phyloP scores from a whole-genome alignment of 768 basidiomycete genomes.

The Trichaptum fuscoviolaceum region DNA sequence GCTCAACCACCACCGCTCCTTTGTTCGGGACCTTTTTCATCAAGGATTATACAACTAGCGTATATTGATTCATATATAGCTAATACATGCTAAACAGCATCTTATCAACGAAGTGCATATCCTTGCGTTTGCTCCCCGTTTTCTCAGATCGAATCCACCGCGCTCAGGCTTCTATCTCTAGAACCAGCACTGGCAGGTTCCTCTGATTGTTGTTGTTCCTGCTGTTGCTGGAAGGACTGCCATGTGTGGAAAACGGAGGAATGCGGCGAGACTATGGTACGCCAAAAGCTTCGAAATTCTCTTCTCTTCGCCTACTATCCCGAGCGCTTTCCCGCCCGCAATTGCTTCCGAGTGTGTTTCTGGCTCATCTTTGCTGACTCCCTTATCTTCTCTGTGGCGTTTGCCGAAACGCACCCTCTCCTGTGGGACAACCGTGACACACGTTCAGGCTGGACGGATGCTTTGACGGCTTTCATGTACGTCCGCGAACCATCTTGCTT shows the following conservation, averaged over 20 bases:
- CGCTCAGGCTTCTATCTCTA: background rate
- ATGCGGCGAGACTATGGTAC: background rate
- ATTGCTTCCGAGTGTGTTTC: constrained; percentile 16
- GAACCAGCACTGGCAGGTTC: too few species aligned
- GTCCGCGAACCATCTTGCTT: background rate
- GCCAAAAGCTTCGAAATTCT: background rate
- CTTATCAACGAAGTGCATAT: too few species aligned
- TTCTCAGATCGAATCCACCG: too few species aligned
- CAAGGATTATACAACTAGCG: background rate
- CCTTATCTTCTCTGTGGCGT: background rate
- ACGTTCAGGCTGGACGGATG: constrained; percentile 13
- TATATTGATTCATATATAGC: too few species aligned
- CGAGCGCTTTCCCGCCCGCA: constrained; percentile 12
- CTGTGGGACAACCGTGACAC: too few species aligned
- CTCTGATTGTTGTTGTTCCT: too few species aligned
- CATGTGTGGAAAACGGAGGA: background rate
- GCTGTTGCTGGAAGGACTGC: background rate
- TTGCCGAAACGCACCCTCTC: too few species aligned
- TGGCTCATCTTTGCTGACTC: constrained; percentile 5
- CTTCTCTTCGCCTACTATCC: constrained; percentile 10
- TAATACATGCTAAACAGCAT: too few species aligned
- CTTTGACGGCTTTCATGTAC: constrained; percentile 14
- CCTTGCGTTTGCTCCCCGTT: too few species aligned
- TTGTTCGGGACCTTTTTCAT: background rate
- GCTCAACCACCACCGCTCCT: background rate